These are phyloP conservation scores for Immersiporthe knoxdaviesiana DNA, from an alignment of 2,329 filamentous ascomycete genomes.

Conservation along the genomic window DNA sequence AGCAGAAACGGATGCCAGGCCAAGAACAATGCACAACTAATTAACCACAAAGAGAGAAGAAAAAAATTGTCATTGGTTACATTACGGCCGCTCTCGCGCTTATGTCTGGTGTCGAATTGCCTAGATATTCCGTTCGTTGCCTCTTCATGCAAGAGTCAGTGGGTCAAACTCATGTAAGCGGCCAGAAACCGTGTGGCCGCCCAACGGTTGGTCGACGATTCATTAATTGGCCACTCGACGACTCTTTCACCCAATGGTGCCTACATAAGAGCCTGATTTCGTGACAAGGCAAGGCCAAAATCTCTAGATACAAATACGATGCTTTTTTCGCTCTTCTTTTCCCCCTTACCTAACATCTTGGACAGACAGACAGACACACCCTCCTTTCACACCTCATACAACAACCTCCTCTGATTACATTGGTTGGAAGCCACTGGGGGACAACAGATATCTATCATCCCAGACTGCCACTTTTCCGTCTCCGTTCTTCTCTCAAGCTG, in stretches of 20 bases:
- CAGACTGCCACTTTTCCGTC: not conserved
- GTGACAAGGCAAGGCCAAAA: not conserved
- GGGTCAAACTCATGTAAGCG: slow-evolving; percentile 8
- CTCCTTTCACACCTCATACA: not conserved
- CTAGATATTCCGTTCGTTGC: not conserved
- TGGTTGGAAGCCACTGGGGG: not conserved
- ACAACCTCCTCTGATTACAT: not conserved
- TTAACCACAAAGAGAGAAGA: too few relatives aligned
- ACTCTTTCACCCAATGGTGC: not conserved
- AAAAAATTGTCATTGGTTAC: not conserved
- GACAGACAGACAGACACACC: too few relatives aligned
- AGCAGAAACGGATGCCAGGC: not conserved
- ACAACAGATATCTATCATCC: not conserved
- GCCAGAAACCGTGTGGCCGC: slow-evolving; percentile 9
- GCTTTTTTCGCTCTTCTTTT: not conserved
- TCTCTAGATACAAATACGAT: not conserved
- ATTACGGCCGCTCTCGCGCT: not conserved
- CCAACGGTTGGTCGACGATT: not conserved
- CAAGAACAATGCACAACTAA: not conserved
- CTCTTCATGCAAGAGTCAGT: not conserved
- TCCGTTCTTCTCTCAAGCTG: not conserved
- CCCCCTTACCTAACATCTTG: not conserved
- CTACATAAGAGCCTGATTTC: not conserved
- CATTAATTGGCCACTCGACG: not conserved
- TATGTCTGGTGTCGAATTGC: not conserved